A percentile compares a stretch with the other conserved stretches of the same genome.
Evolutionary conservation across 1,284 basidiomycete genomes (phyloP).

Genomic region (Apiotrichum gamsii): DNA sequence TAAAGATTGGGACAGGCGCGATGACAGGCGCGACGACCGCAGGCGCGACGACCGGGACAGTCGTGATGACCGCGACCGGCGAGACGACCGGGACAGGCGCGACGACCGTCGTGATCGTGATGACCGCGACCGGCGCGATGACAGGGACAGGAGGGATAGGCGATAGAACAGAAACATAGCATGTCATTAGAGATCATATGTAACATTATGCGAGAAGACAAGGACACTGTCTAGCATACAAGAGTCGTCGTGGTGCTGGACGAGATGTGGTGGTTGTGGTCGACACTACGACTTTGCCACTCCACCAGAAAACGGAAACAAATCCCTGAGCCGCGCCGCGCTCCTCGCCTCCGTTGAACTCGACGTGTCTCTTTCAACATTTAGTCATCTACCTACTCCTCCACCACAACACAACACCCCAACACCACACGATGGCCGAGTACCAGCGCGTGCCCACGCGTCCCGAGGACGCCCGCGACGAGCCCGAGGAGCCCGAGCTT

Average conservation of each 20-base stretch:
- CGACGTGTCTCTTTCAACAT: too few relatives aligned
- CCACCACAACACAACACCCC: neutral
- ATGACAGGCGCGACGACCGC: constrained; percentile 13
- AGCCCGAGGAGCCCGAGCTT: constrained; percentile 5
- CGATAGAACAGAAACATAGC: constrained; percentile 1
- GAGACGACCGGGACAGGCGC: constrained; percentile 6
- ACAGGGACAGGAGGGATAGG: neutral
- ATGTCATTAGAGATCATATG: too few relatives aligned
- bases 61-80: constrained; percentile 10
- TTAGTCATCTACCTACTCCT: too few relatives aligned
- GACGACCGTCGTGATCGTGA: neutral
- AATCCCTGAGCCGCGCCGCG: too few relatives aligned
- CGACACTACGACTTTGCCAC: too few relatives aligned
- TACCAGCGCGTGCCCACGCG: constrained; percentile 18
- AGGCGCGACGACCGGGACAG: constrained; percentile 10
- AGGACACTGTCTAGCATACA: too few relatives aligned
- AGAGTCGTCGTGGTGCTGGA: too few relatives aligned
- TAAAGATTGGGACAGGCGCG: constrained; percentile 11
- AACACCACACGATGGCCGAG: neutral
- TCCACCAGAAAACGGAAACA: too few relatives aligned
- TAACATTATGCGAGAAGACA: too few relatives aligned
- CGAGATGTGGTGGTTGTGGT: too few relatives aligned
- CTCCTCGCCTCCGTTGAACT: too few relatives aligned
- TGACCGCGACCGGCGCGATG: neutral
- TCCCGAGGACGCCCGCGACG: constrained; percentile 2